Base-by-base conservation (phyloP, 169 alveolate genomes). In the Cryptosporidium ubiquitum region DNA sequence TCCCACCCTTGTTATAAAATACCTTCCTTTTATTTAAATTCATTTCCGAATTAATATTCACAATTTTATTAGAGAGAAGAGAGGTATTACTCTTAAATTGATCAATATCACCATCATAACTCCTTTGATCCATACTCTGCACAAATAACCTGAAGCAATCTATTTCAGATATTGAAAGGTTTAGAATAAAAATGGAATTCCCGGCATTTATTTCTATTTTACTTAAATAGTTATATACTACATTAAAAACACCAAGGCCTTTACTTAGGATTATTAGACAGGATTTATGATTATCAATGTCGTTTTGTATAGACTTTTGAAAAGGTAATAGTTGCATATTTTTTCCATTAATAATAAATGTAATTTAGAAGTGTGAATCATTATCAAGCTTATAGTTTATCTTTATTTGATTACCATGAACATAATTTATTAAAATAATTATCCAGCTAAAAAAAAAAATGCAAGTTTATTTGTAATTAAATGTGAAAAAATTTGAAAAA, bases 1-100 rank as follows among this genome's bases (percentile, higher is more conserved):
- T 69, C 44, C 93, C 93, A 33, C 93, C 93, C 35, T n/a, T 47
- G 26, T 73, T 51, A 60, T 74, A 91, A 23, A 91, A 40, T 18
- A 2, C 20, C 33, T 18, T 37, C 26, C 89, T 79, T 61, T 49
- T 79, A 18, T 26, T 33, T 23, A 79, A 31, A 31, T 58, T 61
- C 40, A 57, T 64, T 14, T 64, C 89, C 5, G 89, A 58, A 47
- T 58, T 79, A 47, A 79, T 79, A 35, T 0, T 31, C 23, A n/a
- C 79, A 29, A 79, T 18, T 64, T 47, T 58, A 26, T 40, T 64
- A 4, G 68, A 73, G 35, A 73, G 71, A 33, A 37, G 29, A 12
- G 39, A 10, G n/a, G 7, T 3, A 18, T 42, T 44, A n/a, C 23
- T 40, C 3, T 3, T 55, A n/a, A 55, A 7, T 55, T n/a, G 0